Conservation (phyloP, 345 rosid species). For the Camelina hispida region DNA sequence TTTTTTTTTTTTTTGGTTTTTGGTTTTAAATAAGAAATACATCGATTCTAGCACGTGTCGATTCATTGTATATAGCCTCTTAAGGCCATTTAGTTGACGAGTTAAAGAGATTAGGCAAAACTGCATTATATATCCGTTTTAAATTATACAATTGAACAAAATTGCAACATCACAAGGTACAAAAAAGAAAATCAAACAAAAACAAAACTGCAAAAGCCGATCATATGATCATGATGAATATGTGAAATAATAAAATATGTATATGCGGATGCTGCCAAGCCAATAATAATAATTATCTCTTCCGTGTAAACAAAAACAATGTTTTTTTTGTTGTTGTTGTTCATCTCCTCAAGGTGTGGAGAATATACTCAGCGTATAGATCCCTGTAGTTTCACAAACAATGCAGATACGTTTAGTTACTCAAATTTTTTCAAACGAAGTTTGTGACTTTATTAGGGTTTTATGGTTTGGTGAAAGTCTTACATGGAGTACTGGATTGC, state of each 20-base stretch:
- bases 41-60: not conserved
- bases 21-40: not conserved
- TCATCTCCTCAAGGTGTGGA: constrained; percentile 80
- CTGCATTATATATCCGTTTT: constrained; percentile 1
- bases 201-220: constrained; percentile 16
- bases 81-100: constrained; percentile 20
- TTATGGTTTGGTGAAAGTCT: constrained; percentile 32
- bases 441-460: not conserved
- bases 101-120: not conserved
- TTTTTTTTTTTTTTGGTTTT: too few species aligned
- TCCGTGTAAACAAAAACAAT: not conserved
- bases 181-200: not conserved
- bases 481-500: constrained; percentile 96
- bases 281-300: not conserved
- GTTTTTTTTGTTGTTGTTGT: constrained; percentile 8
- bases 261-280: constrained; percentile 15
- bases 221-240: not conserved
- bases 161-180: constrained; percentile 18
- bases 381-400: constrained; percentile 62
- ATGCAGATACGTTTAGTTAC: not conserved
- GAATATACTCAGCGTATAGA: constrained; percentile 79
- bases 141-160: constrained; percentile 33
- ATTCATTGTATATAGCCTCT: not conserved
- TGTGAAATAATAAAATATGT: not conserved
- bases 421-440: not conserved